Conservation (phyloP, 768 basidiomycete species). For the Porpolomopsis calyptriformis region DNA sequence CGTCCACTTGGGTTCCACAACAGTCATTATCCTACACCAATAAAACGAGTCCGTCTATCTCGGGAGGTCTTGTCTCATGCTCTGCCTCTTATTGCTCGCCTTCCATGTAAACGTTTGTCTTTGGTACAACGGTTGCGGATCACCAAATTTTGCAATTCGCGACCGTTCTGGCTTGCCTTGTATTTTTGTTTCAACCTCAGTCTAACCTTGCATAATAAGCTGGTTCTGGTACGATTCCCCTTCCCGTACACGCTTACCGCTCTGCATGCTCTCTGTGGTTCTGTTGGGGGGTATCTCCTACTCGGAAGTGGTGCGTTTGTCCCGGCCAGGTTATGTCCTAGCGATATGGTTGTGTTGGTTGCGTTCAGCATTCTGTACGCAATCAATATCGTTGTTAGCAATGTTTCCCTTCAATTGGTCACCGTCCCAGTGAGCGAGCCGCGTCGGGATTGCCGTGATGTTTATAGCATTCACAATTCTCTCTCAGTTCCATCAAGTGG, state of each 20-base stretch:
- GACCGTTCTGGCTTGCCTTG: conserved; percentile 38
- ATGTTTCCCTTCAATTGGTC: conserved; percentile 78
- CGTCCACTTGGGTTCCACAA: not conserved
- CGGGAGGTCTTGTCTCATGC: not conserved
- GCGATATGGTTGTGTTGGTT: conserved; percentile 55
- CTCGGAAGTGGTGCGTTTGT: conserved; percentile 43
- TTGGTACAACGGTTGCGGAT: not conserved
- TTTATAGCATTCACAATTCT: not conserved
- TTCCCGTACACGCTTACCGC: conserved; percentile 95
- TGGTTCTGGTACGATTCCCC: conserved; percentile 82
- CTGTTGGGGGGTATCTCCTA: conserved; percentile 66
- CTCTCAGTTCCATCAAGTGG: conserved; percentile 88
- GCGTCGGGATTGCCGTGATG: conserved; percentile 3
- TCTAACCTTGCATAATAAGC: conserved; percentile 93
- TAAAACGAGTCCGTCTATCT: not conserved
- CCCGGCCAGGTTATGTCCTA: conserved; percentile 40
- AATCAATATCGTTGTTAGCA: conserved; percentile 90
- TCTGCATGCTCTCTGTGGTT: conserved; percentile 78
- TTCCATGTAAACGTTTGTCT: not conserved
- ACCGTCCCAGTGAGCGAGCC: conserved; percentile 67
- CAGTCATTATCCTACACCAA: not conserved
- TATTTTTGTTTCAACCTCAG: conserved; percentile 90
- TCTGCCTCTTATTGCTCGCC: not conserved
- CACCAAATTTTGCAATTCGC: not conserved
- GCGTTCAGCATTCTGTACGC: conserved; percentile 88